Evolutionary conservation across 1,284 basidiomycete genomes (phyloP).

Genomic region (Meira nashicola): DNA sequence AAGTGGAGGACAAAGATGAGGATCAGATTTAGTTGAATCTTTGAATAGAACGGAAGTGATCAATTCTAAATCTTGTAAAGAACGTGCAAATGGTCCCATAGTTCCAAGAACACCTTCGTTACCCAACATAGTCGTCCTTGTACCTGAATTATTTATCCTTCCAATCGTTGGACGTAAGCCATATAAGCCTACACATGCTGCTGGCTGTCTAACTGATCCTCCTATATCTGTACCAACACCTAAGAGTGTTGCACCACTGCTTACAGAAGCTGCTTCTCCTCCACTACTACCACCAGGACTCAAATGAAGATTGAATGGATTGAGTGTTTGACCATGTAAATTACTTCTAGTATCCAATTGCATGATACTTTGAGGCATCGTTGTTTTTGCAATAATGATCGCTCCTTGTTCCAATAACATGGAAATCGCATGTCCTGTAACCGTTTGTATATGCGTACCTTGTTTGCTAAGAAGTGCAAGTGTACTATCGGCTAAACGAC

Average conservation of each 20-base stretch:
- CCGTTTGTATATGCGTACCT: slow-evolving; percentile 7
- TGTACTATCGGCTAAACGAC: slow-evolving; percentile 16
- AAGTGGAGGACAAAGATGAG: slow-evolving; percentile 4
- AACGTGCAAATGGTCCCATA: slow-evolving; percentile 21
- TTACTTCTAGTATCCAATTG: slow-evolving; percentile 33
- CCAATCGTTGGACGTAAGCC: slow-evolving; percentile 26
- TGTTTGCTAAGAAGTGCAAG: slow-evolving; percentile 8
- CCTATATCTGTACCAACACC: slow-evolving; percentile 22
- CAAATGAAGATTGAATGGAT: slow-evolving; percentile 28
- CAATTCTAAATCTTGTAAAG: slow-evolving; percentile 24
- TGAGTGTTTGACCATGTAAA: slow-evolving; percentile 34
- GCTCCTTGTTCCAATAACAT: slow-evolving; percentile 23
- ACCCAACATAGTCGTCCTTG: slow-evolving; percentile 26
- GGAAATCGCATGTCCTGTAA: slow-evolving; percentile 18
- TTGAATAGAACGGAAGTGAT: slow-evolving; percentile 23
- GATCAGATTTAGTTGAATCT: slow-evolving; percentile 1
- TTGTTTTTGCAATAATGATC: slow-evolving; percentile 33
- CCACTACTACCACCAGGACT: slow-evolving; percentile 34
- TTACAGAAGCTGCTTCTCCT: slow-evolving; percentile 30
- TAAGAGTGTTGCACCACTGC: slow-evolving; percentile 22
- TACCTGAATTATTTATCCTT: slow-evolving; percentile 21
- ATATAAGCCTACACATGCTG: slow-evolving; percentile 22
- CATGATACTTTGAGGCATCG: slow-evolving; percentile 40
- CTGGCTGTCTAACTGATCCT: slow-evolving; percentile 29
- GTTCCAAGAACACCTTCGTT: slow-evolving; percentile 25